Evolutionary conservation across 306 rosid species (phyloP).

Genomic region (Astragalus membranaceus): DNA sequence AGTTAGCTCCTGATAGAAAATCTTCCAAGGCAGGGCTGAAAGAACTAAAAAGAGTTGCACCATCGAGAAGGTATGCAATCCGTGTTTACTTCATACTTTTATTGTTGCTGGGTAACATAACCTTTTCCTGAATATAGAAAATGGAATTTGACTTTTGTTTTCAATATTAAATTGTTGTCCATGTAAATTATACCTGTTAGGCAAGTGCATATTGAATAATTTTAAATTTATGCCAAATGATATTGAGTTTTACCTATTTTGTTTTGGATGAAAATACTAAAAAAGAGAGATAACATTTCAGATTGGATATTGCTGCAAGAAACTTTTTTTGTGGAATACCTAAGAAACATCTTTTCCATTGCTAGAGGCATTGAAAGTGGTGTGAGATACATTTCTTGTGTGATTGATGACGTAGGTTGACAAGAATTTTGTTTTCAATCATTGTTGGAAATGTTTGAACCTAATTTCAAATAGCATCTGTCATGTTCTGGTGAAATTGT

Average conservation of each 20-base stretch:
- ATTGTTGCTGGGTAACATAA: neutral
- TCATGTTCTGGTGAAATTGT: neutral
- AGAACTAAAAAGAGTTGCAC: slow-evolving; percentile 72
- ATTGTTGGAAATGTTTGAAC: neutral
- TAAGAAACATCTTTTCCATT: neutral
- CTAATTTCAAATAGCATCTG: neutral
- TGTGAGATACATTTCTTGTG: neutral
- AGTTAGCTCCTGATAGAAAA: slow-evolving; percentile 79
- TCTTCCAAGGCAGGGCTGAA: slow-evolving; percentile 76
- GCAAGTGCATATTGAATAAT: neutral
- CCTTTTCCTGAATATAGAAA: neutral
- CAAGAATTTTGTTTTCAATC: neutral
- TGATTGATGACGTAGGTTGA: neutral
- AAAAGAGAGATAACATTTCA: neutral
- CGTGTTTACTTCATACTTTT: neutral
- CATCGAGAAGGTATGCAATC: slow-evolving; percentile 63
- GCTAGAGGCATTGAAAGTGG: slow-evolving; percentile 2
- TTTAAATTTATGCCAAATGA: neutral
- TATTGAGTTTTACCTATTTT: neutral
- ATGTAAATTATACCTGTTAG: neutral
- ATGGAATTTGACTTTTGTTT: neutral
- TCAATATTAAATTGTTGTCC: neutral
- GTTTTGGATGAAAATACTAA: neutral
- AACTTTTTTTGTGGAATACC: neutral
- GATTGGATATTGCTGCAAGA: neutral